Conservation (phyloP, 495 filamentous ascomycete species). For the Pseudomonodictys pantanalensis region DNA sequence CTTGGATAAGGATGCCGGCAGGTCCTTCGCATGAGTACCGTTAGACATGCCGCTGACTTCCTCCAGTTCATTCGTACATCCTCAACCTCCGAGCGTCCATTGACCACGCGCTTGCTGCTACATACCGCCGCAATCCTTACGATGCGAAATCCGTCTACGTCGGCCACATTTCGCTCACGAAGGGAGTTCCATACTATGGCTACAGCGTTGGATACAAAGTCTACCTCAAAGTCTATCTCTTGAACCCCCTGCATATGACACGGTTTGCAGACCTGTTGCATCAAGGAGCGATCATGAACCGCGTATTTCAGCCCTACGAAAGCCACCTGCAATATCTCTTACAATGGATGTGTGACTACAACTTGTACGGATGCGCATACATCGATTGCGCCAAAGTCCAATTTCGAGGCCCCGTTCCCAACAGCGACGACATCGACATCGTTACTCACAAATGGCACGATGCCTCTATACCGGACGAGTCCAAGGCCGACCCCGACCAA, state of each 20-base stretch:
- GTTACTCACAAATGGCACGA: constrained; percentile 75
- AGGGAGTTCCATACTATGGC: constrained; percentile 93
- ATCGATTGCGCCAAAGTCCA: constrained; percentile 65
- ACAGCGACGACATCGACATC: constrained; percentile 56
- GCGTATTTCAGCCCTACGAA: constrained; percentile 84
- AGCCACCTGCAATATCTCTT: constrained; percentile 86
- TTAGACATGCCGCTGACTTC: neutral
- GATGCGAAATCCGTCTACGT: constrained; percentile 71
- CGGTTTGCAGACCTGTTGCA: constrained; percentile 79
- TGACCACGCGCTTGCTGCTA: constrained; percentile 78
- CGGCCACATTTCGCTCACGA: constrained; percentile 84
- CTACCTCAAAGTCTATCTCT: constrained; percentile 90
- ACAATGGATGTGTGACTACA: constrained; percentile 98
- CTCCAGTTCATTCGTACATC: constrained; percentile 67
- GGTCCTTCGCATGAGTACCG: no score
- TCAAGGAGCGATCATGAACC: constrained; percentile 81
- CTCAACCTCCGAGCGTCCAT: constrained; percentile 72
- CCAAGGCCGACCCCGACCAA: constrained; percentile 56
- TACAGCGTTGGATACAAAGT: constrained; percentile 88
- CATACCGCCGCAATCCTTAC: constrained; percentile 70
- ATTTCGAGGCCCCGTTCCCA: constrained; percentile 76
- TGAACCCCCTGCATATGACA: constrained; percentile 78
- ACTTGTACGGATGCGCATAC: constrained; percentile 88
- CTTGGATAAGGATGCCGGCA: constrained; percentile 65
- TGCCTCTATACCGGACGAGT: constrained; percentile 55